Evolutionary conservation across 495 filamentous ascomycete species (phyloP).

Genomic region (Penicillium soppii): DNA sequence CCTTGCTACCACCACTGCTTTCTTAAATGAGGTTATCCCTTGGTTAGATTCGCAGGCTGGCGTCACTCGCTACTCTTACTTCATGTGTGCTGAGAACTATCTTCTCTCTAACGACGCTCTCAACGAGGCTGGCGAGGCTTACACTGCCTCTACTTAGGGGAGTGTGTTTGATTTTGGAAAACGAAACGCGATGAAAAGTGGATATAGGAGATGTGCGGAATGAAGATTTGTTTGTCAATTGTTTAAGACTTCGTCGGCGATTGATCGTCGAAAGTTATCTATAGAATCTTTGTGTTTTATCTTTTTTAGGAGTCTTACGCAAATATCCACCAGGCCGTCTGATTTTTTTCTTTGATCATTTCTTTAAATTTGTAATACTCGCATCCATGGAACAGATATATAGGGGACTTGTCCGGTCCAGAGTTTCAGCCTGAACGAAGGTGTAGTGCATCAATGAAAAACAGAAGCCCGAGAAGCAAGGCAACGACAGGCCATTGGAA

Average conservation of each 20-base stretch:
- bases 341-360: not conserved
- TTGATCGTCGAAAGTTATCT: not conserved
- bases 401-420: too few species aligned
- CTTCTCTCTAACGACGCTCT: conserved; percentile 24
- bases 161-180: not conserved
- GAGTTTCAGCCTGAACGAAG: too few species aligned
- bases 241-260: not conserved
- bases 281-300: not conserved
- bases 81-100: conserved; percentile 56
- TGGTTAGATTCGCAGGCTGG: conserved; percentile 65
- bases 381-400: too few species aligned
- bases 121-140: conserved; percentile 27
- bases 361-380: too few species aligned
- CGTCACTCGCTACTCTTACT: conserved; percentile 79
- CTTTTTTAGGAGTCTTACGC: not conserved
- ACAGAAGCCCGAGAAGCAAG: too few species aligned
- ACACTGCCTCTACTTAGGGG: conserved; percentile 7
- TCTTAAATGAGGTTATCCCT: conserved; percentile 56
- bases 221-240: not conserved
- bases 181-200: not conserved
- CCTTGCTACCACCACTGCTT: conserved; percentile 45
- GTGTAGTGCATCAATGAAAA: too few species aligned
- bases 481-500: too few species aligned
- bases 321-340: not conserved
- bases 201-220: not conserved